Conservation (phyloP, 495 filamentous ascomycete species). For the Hypoxylon subgilvum region DNA sequence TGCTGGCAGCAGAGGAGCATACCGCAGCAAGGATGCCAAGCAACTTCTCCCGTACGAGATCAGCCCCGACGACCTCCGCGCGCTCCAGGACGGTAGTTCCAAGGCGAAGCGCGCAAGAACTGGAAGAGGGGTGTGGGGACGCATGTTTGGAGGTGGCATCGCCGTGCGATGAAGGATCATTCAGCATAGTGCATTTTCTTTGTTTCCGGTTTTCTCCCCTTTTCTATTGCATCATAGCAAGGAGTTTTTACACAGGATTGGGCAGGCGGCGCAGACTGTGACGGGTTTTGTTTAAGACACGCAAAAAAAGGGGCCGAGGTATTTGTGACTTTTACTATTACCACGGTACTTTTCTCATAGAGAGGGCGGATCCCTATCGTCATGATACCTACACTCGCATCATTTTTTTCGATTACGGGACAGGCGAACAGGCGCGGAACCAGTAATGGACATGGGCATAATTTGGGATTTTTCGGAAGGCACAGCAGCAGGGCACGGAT, state of each 20-base stretch:
- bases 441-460: slow-evolving; percentile 10
- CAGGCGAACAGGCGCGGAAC: slow-evolving; percentile 6
- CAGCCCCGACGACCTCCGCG: slow-evolving; percentile 48
- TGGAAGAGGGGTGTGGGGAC: slow-evolving; percentile 48
- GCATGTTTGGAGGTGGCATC: slow-evolving; percentile 44
- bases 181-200: slow-evolving; percentile 4
- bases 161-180: slow-evolving; percentile 8
- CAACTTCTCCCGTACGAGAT: slow-evolving; percentile 56
- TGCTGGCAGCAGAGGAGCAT: slow-evolving; percentile 5
- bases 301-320: slow-evolving; percentile 8
- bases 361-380: slow-evolving; percentile 21
- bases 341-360: slow-evolving; percentile 9
- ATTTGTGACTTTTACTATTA: slow-evolving; percentile 9
- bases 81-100: slow-evolving; percentile 45
- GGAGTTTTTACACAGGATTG: slow-evolving; percentile 24
- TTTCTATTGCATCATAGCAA: slow-evolving; percentile 27
- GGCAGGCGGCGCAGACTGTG: slow-evolving; percentile 21
- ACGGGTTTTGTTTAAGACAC: slow-evolving; percentile 25
- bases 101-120: slow-evolving; percentile 47
- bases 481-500: slow-evolving; percentile 5
- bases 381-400: slow-evolving; percentile 23
- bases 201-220: not conserved
- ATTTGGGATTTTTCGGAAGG: slow-evolving; percentile 14
- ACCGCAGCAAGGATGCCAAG: slow-evolving; percentile 28
- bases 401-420: slow-evolving; percentile 16